Base-by-base conservation (phyloP, 495 filamentous ascomycete genomes). In the Chaetomium fimeti region DNA sequence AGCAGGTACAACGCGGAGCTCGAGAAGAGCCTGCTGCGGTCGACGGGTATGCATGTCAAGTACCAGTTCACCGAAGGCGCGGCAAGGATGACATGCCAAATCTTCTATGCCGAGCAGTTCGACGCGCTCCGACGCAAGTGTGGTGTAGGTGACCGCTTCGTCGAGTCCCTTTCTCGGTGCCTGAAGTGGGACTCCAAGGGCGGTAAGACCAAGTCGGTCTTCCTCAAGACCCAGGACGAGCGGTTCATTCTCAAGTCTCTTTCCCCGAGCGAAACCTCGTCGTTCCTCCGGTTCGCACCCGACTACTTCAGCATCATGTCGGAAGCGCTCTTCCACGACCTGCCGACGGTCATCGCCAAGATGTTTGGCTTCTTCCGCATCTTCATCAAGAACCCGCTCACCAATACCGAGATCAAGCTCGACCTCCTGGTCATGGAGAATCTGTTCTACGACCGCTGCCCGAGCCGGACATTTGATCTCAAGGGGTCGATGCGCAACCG, bases 331-430 rank as follows among this genome's bases (percentile, higher is more conserved):
- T 99, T 98, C 77, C 92, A 97, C 68, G 94, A 97, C 68, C 82
- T 99, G 7, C 94, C 94, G 2, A 94, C 92, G 12, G 95, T 96
- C 18, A 98, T 99, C 69, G 94, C 94, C 13, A 99, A 99, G 78
- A 98, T 99, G 95, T 85, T 98, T 53, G 94, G 94, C 2, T 97
- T 99, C 77, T 99, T 96, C 75, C 93, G 98, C 68, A 88, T 99
- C 64, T 87, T 89, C 67, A 97, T 99, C 78, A 96, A 94, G 76
- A 98, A 98, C 69, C 90, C 93, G 0, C 83, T 86, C 6, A 97
- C 93, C 0, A 92, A 92, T 63, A 88, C 88, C 2, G 94, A 99
- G 72, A 94, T 97, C 77, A 95, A 96, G 71, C 94, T 92, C 78
- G 95, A 91, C 71, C 83, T 99, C 28, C 79, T 98, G 43, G 83